Conservation (phyloP, 441 rosid genomes). For the Bocquillonia castaneifolia region DNA sequence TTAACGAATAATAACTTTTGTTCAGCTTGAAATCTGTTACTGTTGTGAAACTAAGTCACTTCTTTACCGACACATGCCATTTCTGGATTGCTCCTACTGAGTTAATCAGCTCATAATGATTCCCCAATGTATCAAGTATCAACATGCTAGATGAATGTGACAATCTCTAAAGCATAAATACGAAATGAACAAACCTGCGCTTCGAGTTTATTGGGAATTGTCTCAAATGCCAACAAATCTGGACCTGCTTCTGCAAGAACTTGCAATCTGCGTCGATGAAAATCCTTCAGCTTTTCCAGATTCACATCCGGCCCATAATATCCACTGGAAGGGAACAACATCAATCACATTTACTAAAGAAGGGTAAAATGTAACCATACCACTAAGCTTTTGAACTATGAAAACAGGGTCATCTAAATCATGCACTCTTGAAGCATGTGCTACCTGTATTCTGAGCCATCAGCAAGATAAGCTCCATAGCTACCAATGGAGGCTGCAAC, state of each 20-base stretch:
- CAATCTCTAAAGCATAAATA: background rate
- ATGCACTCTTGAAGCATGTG: background rate
- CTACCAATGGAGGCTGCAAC: conserved; percentile 90
- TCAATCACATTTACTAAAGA: background rate
- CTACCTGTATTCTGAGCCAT: conserved; percentile 92
- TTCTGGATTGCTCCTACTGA: background rate
- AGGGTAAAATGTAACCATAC: background rate
- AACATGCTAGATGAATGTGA: background rate
- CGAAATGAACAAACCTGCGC: conserved; percentile 56
- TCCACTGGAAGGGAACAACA: conserved; percentile 45
- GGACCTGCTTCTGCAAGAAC: conserved; percentile 75
- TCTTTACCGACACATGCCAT: background rate
- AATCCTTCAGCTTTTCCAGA: conserved; percentile 72
- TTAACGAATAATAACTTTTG: too few species aligned
- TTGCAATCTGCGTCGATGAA: conserved; percentile 77
- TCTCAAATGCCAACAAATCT: conserved; percentile 85
- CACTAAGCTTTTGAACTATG: background rate
- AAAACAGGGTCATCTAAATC: background rate
- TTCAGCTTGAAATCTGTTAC: too few species aligned
- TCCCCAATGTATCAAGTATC: background rate
- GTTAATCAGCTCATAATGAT: background rate
- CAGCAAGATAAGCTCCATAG: conserved; percentile 90
- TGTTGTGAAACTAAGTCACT: too few species aligned
- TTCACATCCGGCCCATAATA: conserved; percentile 50
- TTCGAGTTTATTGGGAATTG: conserved; percentile 85